Base-by-base conservation (phyloP, 1,284 basidiomycete genomes). In the Microbotryum saponariae region DNA sequence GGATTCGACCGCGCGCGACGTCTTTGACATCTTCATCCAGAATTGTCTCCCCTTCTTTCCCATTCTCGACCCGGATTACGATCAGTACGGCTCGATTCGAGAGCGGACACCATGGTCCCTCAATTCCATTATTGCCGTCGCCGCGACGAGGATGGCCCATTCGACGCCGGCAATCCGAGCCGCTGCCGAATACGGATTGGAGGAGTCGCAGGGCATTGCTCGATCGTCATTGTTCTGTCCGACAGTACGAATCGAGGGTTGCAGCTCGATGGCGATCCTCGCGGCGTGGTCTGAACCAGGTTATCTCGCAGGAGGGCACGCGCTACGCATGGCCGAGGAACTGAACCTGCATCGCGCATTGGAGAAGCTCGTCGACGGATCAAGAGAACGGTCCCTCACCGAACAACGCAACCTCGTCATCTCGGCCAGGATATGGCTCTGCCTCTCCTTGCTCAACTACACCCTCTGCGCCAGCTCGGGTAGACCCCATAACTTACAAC, bases 141-240 rank as follows among this genome's bases (percentile, higher is more conserved):
- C 46, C 14, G 58, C 53, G 8, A 27, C 37, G 2, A 18, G 58
- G 9, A 49, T 60, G 7, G 45, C 47, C 29, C 16, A 62, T 21
- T 27, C 51, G 9, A n/a, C 51, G 2, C 33, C 33, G 6, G 61
- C 60, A 6, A 42, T 63, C 23, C 23, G 14, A 9, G 29, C 33
- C 18, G 57, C 58, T 14, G 58, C 61, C 9, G 61, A 59, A 45
- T 44, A 51, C 18, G 54, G 45, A 7, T 21, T 31, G 10, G 61
- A 63, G 33, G 61, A 63, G 48, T 53, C 61, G 42, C 58, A 63
- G 20, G 58, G 61, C 18, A 60, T 63, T 29, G 61, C 61, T 7
- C 12, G 58, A 12, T 51, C 48, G 20, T 37, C 29, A 3, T 49
- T 63, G 7, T 60, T 63, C 37, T 58, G 58, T 9, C 53, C 58